phyloP scores from a whole-genome alignment of 2,329 filamentous ascomycete genomes.

The Talaromyces atroroseus region DNA sequence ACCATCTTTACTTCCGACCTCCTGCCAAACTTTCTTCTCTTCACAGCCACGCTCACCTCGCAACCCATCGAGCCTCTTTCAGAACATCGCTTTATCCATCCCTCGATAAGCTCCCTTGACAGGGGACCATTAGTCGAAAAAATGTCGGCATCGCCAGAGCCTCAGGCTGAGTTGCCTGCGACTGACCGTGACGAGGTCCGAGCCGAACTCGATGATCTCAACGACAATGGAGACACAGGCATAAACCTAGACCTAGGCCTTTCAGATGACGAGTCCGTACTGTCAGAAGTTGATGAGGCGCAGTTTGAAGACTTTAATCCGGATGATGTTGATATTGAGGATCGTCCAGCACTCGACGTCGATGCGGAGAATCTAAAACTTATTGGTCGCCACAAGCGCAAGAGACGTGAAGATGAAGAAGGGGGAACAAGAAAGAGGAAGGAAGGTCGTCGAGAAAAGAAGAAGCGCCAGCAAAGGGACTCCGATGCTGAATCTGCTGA shows the following conservation, averaged over 20 bases:
- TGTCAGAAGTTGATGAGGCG: slow-evolving; percentile 61
- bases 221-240: slow-evolving; percentile 14
- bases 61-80: background rate
- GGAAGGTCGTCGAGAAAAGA: slow-evolving; percentile 52
- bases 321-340: slow-evolving; percentile 55
- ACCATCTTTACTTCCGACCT: slow-evolving; percentile 9
- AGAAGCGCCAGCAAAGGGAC: slow-evolving; percentile 66
- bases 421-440: slow-evolving; percentile 67
- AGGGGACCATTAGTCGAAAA: background rate
- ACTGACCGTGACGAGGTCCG: slow-evolving; percentile 19
- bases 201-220: slow-evolving; percentile 19
- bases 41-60: slow-evolving; percentile 5
- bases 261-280: slow-evolving; percentile 56
- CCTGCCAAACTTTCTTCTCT: slow-evolving; percentile 15
- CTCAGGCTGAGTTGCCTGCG: slow-evolving; percentile 19
- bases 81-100: background rate
- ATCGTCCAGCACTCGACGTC: slow-evolving; percentile 53
- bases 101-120: background rate
- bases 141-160: slow-evolving; percentile 38
- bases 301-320: slow-evolving; percentile 62
- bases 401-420: slow-evolving; percentile 56
- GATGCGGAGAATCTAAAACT: slow-evolving; percentile 58
- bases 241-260: slow-evolving; percentile 25
- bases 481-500: slow-evolving; percentile 51
- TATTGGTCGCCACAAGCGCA: slow-evolving; percentile 59